Base-by-base conservation (phyloP, 345 rosid genomes). In the Melastoma malabathricum region DNA sequence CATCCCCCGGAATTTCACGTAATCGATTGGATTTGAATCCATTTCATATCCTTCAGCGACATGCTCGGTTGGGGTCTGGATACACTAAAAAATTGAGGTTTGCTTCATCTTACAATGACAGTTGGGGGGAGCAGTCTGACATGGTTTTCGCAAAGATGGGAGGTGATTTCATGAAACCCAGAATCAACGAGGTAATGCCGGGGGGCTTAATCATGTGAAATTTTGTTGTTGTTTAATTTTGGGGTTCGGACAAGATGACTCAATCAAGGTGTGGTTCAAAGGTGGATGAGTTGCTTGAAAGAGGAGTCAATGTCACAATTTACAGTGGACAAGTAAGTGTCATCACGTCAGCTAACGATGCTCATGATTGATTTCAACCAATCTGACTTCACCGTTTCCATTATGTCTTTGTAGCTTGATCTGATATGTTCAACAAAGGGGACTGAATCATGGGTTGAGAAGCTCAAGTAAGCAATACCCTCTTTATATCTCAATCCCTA, bases 291-390 rank as follows among this genome's bases (percentile, higher is more conserved):
- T 83, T 86, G 4, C 81, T 90, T 50, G 68, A 81, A 17, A 81
- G 73, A 48, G 96, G 94, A 10, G 64, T 83, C 47, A 75, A 78
- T 62, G 94, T 86, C 38, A 86, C 94, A 7, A 58, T 90, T 18
- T 86, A 90, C 58, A 90, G 62, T 76, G 98, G 98, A 18, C 98
- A 90, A 54, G 98, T 86, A 80, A 56, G 77, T 27, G 31, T 27
- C 31, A 27, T 27, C 31, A 27, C 6, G 6, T 27, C 3, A 27
- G 31, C 6, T 27, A 27, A 3, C 3, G 3, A 27, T 27, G 31
- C n/a, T n/a, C n/a, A n/a, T n/a, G n/a, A n/a, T n/a, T n/a, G n/a
- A n/a, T n/a, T 27, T 27, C 31, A 3, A 27, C 31, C 31, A 27
- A 27, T 27, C 31, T 27, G 31, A 27, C 13, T 60, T 19, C 41